These are phyloP conservation scores for Kondoa malvinella DNA, from an alignment of 768 basidiomycete species.

Conservation along the genomic window DNA sequence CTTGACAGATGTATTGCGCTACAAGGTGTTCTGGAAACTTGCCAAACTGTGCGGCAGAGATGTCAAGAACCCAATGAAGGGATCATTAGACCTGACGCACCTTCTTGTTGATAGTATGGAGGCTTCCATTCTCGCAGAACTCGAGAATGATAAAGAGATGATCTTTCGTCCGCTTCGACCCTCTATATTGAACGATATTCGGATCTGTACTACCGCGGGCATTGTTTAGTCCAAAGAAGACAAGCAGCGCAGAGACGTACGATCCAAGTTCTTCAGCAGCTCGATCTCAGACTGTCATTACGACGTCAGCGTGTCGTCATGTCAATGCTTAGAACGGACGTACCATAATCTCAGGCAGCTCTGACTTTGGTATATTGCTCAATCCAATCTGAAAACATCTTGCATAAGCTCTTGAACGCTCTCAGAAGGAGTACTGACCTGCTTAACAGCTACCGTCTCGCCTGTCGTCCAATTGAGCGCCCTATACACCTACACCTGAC, in stretches of 20 bases:
- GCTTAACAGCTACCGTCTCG: slow-evolving; percentile 96
- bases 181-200: slow-evolving; percentile 98
- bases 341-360: slow-evolving; percentile 95
- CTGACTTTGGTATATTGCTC: slow-evolving; percentile 77
- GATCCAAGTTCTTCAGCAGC: slow-evolving; percentile 87
- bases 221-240: neutral
- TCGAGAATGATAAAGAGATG: slow-evolving; percentile 81
- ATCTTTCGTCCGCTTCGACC: slow-evolving; percentile 85
- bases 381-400: slow-evolving; percentile 46
- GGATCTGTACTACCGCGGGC: slow-evolving; percentile 41
- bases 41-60: slow-evolving; percentile 45
- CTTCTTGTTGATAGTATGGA: slow-evolving; percentile 79
- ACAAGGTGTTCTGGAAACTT: slow-evolving; percentile 97
- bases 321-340: slow-evolving; percentile 1
- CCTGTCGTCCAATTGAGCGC: slow-evolving; percentile 54
- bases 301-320: slow-evolving; percentile 19
- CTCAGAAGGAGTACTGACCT: slow-evolving; percentile 29
- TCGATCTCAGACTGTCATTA: slow-evolving; percentile 74
- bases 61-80: neutral
- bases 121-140: slow-evolving; percentile 97
- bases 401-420: neutral
- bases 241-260: slow-evolving; percentile 33
- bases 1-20: slow-evolving; percentile 89
- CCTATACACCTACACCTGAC: neutral
- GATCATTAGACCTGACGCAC: neutral